These are phyloP conservation scores for Daldinia caldariorum DNA, from an alignment of 495 filamentous ascomycete species.

Conservation along the genomic window DNA sequence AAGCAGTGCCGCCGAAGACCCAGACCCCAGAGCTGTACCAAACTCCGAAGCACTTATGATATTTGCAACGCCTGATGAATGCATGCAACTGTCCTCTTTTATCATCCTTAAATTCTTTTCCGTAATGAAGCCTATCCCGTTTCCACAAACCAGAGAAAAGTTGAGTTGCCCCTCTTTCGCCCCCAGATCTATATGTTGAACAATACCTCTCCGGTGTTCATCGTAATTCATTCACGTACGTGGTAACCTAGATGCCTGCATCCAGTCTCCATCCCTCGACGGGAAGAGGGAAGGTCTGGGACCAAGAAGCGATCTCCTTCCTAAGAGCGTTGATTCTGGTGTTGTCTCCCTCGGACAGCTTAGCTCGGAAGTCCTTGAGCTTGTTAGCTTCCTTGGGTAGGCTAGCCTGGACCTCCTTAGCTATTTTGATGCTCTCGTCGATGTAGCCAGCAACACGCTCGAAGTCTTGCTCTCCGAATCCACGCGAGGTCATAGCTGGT, in stretches of 20 bases:
- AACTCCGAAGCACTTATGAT: constrained; percentile 45
- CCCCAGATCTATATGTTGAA: constrained; percentile 47
- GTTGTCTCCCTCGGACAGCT: constrained; percentile 80
- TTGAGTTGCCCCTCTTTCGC: constrained; percentile 48
- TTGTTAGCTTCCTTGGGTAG: constrained; percentile 98
- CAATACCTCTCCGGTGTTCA: constrained; percentile 34
- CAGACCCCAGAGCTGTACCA: constrained; percentile 40
- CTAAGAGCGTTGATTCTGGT: constrained; percentile 80
- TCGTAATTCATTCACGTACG: constrained; percentile 27
- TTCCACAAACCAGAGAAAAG: constrained; percentile 47
- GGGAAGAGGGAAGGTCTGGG: constrained; percentile 90
- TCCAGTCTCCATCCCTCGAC: constrained; percentile 71
- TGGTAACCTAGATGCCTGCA: constrained; percentile 56
- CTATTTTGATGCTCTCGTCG: constrained; percentile 80
- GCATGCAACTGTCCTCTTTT: constrained; percentile 48
- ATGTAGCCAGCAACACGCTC: constrained; percentile 90
- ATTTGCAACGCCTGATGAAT: constrained; percentile 54
- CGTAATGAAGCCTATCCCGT: constrained; percentile 29
- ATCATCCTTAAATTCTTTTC: constrained; percentile 38
- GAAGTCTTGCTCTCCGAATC: constrained; percentile 93
- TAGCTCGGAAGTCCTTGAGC: constrained; percentile 98
- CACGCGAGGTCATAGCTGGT: constrained; percentile 95
- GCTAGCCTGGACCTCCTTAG: constrained; percentile 81
- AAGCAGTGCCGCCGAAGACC: constrained; percentile 42
- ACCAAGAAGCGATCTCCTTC: constrained; percentile 91